Conservation (phyloP, 2,329 filamentous ascomycete genomes). For the Diaporthe destruens region DNA sequence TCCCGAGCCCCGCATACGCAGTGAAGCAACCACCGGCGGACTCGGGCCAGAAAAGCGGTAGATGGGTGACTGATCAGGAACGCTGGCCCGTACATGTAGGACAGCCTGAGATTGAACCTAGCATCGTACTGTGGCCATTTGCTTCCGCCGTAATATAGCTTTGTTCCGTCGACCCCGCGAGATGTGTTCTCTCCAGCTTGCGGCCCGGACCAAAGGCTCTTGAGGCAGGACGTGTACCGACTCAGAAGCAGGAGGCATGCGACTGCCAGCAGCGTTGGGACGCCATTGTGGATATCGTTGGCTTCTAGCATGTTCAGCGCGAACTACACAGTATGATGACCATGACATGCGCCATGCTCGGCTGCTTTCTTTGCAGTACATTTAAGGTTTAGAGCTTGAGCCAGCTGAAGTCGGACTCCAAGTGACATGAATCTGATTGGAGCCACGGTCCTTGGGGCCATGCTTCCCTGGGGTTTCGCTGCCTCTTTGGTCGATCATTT, state of each 20-base stretch:
- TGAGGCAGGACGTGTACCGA: slow-evolving; percentile 5
- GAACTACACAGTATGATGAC: background rate
- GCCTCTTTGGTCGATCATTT: background rate
- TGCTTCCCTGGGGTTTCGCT: background rate
- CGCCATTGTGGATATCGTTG: background rate
- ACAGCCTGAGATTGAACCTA: slow-evolving; percentile 38
- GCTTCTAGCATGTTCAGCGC: slow-evolving; percentile 4
- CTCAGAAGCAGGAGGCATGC: slow-evolving; percentile 7
- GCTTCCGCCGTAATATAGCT: slow-evolving; percentile 30
- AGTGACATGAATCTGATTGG: slow-evolving; percentile 20
- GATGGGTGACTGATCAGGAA: slow-evolving; percentile 23
- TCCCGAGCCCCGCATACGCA: background rate
- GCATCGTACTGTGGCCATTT: slow-evolving; percentile 40
- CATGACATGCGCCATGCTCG: background rate
- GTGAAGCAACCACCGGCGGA: slow-evolving; percentile 11
- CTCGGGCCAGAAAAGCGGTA: background rate
- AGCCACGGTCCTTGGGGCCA: background rate
- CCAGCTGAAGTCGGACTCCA: slow-evolving; percentile 5
- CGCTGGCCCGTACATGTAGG: slow-evolving; percentile 33
- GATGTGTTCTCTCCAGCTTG: background rate
- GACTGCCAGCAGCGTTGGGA: slow-evolving; percentile 16
- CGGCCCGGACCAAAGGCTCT: background rate
- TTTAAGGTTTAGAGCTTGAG: slow-evolving; percentile 4
- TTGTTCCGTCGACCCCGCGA: slow-evolving; percentile 19
- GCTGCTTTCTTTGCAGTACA: background rate